Conservation (phyloP, 202 grass and related monocot species). For the Cymbopogon flexuosus region DNA sequence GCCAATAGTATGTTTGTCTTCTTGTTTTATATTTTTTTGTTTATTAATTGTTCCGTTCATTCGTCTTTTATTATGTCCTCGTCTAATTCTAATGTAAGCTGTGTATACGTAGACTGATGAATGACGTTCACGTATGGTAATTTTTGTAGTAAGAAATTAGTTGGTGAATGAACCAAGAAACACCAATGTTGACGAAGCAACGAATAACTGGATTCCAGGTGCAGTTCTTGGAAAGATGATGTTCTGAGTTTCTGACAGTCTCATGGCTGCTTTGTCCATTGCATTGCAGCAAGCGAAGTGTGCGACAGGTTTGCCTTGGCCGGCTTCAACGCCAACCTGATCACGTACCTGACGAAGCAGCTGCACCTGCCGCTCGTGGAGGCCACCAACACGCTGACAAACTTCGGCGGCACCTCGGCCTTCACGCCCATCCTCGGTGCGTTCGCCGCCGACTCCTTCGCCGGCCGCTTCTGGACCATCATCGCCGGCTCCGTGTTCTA, state of each 20-base stretch:
- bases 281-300: slow-evolving; percentile 54
- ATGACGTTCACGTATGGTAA: background rate
- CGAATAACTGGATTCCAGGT: background rate
- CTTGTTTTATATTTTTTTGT: background rate
- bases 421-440: slow-evolving; percentile 67
- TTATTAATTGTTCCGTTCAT: background rate
- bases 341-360: slow-evolving; percentile 70
- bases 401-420: slow-evolving; percentile 61
- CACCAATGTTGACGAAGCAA: background rate
- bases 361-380: slow-evolving; percentile 72
- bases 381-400: slow-evolving; percentile 67
- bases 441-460: slow-evolving; percentile 60
- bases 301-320: slow-evolving; percentile 58
- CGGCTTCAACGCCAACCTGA: slow-evolving; percentile 64
- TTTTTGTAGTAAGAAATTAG: background rate
- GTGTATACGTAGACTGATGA: background rate
- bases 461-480: slow-evolving; percentile 79
- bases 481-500: slow-evolving; percentile 56
- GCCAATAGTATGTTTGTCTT: background rate
- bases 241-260: background rate
- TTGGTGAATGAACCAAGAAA: background rate
- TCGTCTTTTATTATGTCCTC: background rate
- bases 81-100: background rate
- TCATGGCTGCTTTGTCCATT: background rate
- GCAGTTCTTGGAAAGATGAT: background rate